Evolutionary conservation across 345 rosid genomes (phyloP).

Genomic region (thale cress (Arabidopsis thaliana)): TAIR10.1 NC_003070.9:2113001-2113500

Average conservation of each 20-base stretch:
- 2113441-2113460: constrained; percentile 25
- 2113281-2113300: constrained; percentile 97
- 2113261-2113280: constrained; percentile 96
- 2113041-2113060: constrained; percentile 11
- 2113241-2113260: constrained; percentile 99
- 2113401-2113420: constrained; percentile 99
- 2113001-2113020: constrained; percentile 13
- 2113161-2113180: constrained; percentile 14
- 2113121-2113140: constrained; percentile 99
- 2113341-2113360: constrained; percentile 98
- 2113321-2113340: constrained; percentile 99
- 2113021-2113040: constrained; percentile 22
- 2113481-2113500: constrained; percentile 9
- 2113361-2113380: constrained; percentile 98
- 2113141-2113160: constrained; percentile 37
- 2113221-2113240: constrained; percentile 67
- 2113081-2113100: constrained; percentile 98
- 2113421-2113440: constrained; percentile 57
- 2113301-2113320: constrained; percentile 99
- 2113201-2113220: constrained; percentile 2
- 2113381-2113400: constrained; percentile 98
- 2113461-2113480: constrained; percentile 14
- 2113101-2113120: constrained; percentile 97
- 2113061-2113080: constrained; percentile 79
- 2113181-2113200: background rate